Evolutionary conservation across 139 green algal species (phyloP).

Genomic region (Medakamo hakoo): DNA sequence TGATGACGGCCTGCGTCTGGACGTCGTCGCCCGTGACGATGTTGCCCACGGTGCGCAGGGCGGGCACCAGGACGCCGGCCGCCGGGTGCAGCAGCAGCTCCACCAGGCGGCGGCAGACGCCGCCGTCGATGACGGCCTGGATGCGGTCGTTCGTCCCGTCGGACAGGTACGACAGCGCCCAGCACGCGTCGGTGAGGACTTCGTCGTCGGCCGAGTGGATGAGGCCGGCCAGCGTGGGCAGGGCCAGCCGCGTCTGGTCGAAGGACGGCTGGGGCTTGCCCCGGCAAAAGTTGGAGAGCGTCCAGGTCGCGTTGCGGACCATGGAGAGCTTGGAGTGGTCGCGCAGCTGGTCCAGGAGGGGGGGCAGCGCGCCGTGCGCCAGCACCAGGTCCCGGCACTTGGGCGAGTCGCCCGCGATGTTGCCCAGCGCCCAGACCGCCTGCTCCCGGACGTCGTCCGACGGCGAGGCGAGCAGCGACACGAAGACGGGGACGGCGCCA

Average conservation of each 20-base stretch:
- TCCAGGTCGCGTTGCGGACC: constrained; percentile 98
- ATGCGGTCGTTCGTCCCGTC: constrained; percentile 99
- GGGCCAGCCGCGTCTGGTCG: constrained; percentile 55
- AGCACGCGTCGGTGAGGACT: constrained; percentile 97
- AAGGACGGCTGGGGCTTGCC: constrained; percentile 79
- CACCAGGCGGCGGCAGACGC: constrained; percentile 78
- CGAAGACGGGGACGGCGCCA: constrained; percentile 93
- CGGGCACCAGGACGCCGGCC: constrained; percentile 80
- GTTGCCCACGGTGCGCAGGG: constrained; percentile 95
- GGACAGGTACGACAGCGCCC: constrained; percentile 95
- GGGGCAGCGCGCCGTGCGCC: constrained; percentile 53
- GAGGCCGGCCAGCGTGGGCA: constrained; percentile 80
- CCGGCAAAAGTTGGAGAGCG: constrained; percentile 98
- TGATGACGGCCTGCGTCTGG: constrained; percentile 97
- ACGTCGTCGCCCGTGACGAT: constrained; percentile 98
- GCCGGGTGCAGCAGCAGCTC: constrained; percentile 59
- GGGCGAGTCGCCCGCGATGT: constrained; percentile 90
- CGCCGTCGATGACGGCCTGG: constrained; percentile 89
- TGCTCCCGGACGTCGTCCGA: constrained; percentile 94
- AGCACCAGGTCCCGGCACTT: constrained; percentile 93
- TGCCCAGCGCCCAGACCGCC: constrained; percentile 97
- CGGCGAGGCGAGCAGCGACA: constrained; percentile 75
- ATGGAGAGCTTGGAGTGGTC: constrained; percentile 83
- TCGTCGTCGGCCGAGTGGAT: constrained; percentile 90
- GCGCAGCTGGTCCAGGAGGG: constrained; percentile 70